phyloP scores from a whole-genome alignment of 2,329 filamentous ascomycete genomes.

The Alternaria brassicae region DNA sequence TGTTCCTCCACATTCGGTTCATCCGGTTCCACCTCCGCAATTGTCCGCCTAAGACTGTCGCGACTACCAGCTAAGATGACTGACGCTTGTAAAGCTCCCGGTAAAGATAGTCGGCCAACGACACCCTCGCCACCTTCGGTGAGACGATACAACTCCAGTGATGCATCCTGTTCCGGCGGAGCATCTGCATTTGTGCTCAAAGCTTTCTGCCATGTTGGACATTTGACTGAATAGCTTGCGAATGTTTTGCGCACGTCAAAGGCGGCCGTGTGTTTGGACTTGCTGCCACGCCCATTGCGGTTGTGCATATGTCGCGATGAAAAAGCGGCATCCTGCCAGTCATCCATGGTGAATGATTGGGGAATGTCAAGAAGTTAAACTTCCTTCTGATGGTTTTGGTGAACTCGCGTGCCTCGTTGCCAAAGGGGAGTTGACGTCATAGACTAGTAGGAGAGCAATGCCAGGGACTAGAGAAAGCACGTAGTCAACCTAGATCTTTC shows the following conservation, averaged over 20 bases:
- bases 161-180: constrained; percentile 11
- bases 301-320: constrained; percentile 37
- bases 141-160: constrained; percentile 29
- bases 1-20: constrained; percentile 4
- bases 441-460: neutral
- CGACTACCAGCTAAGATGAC: constrained; percentile 31
- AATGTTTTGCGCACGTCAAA: constrained; percentile 37
- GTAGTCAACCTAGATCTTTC: neutral
- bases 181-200: neutral
- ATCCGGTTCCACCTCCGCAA: constrained; percentile 13
- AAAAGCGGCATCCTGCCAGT: constrained; percentile 37
- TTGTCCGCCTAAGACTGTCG: constrained; percentile 14
- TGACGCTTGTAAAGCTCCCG: constrained; percentile 20
- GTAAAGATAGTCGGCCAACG: constrained; percentile 26
- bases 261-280: constrained; percentile 17
- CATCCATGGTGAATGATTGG: constrained; percentile 6
- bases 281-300: constrained; percentile 16
- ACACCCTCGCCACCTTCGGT: constrained; percentile 30
- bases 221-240: constrained; percentile 33
- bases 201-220: constrained; percentile 27
- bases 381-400: neutral
- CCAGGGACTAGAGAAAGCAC: neutral
- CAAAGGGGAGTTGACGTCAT: constrained; percentile 7
- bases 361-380: neutral
- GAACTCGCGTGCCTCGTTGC: constrained; percentile 1